A percentile compares a stretch with the other conserved stretches of the same genome.
These are phyloP conservation scores for Xylaria longipes DNA, from an alignment of 495 filamentous ascomycete genomes.

Conservation along the genomic window DNA sequence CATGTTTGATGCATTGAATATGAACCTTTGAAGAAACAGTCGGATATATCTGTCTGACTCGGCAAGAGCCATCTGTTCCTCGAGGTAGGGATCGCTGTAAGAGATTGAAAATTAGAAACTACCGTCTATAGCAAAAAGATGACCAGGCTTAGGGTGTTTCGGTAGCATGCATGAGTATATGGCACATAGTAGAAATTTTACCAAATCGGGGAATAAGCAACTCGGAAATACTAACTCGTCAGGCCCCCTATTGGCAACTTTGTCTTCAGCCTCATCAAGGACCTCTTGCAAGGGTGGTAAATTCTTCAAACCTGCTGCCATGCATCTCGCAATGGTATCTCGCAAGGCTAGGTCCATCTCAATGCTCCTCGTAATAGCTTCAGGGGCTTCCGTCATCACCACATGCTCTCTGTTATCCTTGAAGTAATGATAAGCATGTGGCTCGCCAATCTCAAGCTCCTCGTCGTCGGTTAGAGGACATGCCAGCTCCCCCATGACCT, in stretches of 20 bases:
- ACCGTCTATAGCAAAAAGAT: too few relatives aligned
- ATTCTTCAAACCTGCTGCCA: background rate
- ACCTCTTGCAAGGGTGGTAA: constrained; percentile 5
- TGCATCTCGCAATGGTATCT: constrained; percentile 4
- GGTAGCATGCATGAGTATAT: too few relatives aligned
- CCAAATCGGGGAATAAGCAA: too few relatives aligned
- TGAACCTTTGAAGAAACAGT: background rate
- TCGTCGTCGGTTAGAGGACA: background rate
- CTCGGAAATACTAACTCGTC: too few relatives aligned
- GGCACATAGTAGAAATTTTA: too few relatives aligned
- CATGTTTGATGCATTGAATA: background rate
- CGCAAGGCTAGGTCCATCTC: constrained; percentile 1
- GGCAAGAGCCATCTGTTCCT: background rate
- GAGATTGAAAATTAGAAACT: too few relatives aligned
- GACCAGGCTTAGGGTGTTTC: too few relatives aligned
- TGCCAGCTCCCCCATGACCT: background rate
- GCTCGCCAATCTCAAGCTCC: background rate
- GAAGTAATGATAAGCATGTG: background rate
- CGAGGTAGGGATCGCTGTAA: background rate
- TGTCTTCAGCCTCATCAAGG: background rate
- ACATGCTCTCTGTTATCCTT: background rate
- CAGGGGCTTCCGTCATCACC: background rate
- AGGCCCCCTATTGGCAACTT: constrained; percentile 3
- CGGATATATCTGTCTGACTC: constrained; percentile 1
- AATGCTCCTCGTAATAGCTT: background rate